Percentiles rank a stretch among this genome's conserved stretches.
These are phyloP conservation scores for Zygoascus flipseniorum DNA, from an alignment of 805 yeast species.

Conservation along the genomic window DNA sequence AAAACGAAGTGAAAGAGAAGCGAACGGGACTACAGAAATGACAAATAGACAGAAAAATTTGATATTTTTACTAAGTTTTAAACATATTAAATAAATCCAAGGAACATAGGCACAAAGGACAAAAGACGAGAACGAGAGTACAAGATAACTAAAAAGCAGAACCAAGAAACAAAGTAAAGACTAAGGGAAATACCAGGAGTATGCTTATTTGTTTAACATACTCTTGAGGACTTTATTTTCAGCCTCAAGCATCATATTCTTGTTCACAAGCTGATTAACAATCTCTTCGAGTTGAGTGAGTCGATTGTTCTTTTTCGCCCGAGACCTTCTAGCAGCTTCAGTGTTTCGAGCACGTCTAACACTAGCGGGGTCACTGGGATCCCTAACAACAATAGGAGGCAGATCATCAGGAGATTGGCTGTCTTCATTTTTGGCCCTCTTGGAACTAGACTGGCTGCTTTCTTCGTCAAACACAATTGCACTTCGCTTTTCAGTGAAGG, in stretches of 20 bases:
- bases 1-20: too few species aligned
- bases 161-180: too few species aligned
- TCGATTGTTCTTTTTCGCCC: constrained; percentile 87
- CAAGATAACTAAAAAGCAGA: too few species aligned
- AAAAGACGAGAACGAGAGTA: too few species aligned
- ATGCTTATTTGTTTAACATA: not conserved
- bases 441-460: not conserved
- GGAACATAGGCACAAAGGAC: too few species aligned
- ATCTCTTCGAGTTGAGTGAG: constrained; percentile 73
- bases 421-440: not conserved
- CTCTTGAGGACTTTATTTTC: constrained; percentile 36
- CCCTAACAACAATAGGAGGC: not conserved
- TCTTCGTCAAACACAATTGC: constrained; percentile 12
- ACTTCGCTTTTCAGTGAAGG: constrained; percentile 8
- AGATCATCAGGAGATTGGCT: not conserved
- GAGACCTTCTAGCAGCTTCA: constrained; percentile 89
- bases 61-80: too few species aligned
- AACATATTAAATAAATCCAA: too few species aligned
- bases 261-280: constrained; percentile 54
- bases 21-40: too few species aligned
- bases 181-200: too few species aligned
- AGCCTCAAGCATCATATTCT: constrained; percentile 46
- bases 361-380: constrained; percentile 48
- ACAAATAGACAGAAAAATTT: too few species aligned
- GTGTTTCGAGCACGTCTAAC: constrained; percentile 82